These are phyloP conservation scores for Mesembryanthemum crystallinum DNA, from an alignment of 148 eudicot genomes.

Conservation along the genomic window DNA sequence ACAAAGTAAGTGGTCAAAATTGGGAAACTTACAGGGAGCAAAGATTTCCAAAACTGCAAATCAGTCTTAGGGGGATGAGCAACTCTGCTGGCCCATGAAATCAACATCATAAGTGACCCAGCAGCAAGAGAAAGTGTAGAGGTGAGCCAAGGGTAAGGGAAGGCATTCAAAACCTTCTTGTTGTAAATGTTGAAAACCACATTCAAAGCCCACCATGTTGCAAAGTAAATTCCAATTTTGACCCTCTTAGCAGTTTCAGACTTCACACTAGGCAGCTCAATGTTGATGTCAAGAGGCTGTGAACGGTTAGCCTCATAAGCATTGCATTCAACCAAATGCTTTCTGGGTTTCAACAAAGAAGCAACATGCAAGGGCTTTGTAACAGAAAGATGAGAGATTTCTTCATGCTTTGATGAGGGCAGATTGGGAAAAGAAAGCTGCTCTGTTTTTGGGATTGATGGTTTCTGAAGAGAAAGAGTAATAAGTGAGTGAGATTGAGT, in stretches of 20 bases:
- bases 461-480: slow-evolving; percentile 30
- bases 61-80: slow-evolving; percentile 59
- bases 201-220: slow-evolving; percentile 72
- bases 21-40: slow-evolving; percentile 49
- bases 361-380: slow-evolving; percentile 39
- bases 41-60: slow-evolving; percentile 49
- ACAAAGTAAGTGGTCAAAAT: background rate
- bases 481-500: slow-evolving; percentile 26
- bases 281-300: slow-evolving; percentile 38
- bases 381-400: slow-evolving; percentile 25
- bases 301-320: slow-evolving; percentile 51
- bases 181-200: slow-evolving; percentile 66
- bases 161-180: slow-evolving; percentile 66
- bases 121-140: slow-evolving; percentile 71
- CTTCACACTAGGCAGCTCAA: slow-evolving; percentile 34
- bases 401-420: slow-evolving; percentile 4
- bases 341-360: slow-evolving; percentile 29
- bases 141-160: slow-evolving; percentile 68
- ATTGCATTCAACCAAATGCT: slow-evolving; percentile 29
- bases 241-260: slow-evolving; percentile 45
- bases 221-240: slow-evolving; percentile 56
- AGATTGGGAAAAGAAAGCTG: slow-evolving; percentile 4
- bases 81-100: slow-evolving; percentile 57
- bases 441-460: slow-evolving; percentile 21
- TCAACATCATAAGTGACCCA: slow-evolving; percentile 57